Conservation (phyloP, 2,329 filamentous ascomycete species). For the Aspergillus piperis region DNA sequence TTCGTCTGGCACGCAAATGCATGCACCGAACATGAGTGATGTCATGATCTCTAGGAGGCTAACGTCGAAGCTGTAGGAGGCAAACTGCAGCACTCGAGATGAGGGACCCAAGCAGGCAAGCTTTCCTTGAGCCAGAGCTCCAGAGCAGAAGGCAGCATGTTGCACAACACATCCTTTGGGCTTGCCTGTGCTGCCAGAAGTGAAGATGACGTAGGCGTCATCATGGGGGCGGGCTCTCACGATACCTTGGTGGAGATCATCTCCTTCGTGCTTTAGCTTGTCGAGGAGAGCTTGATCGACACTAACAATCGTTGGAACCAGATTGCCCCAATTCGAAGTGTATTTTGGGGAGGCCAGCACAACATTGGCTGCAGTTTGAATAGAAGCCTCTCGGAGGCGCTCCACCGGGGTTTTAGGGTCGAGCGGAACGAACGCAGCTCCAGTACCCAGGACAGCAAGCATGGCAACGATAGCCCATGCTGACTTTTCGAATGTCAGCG, state of each 20-base stretch:
- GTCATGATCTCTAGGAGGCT: slow-evolving; percentile 53
- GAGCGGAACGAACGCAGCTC: slow-evolving; percentile 33
- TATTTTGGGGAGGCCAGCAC: slow-evolving; percentile 15
- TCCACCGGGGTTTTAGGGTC: slow-evolving; percentile 31
- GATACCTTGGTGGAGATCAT: neutral
- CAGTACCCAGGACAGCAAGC: slow-evolving; percentile 33
- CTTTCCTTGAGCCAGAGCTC: slow-evolving; percentile 9
- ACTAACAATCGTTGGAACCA: slow-evolving; percentile 53
- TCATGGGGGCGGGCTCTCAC: slow-evolving; percentile 8
- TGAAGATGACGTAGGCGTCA: slow-evolving; percentile 71
- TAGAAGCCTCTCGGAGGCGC: slow-evolving; percentile 24
- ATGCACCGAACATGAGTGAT: slow-evolving; percentile 55
- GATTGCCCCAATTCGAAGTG: slow-evolving; percentile 1
- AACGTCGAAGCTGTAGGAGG: slow-evolving; percentile 51
- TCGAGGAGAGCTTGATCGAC: slow-evolving; percentile 61
- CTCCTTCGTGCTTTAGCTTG: neutral
- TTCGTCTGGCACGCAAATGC: slow-evolving; percentile 55
- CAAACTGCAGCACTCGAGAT: slow-evolving; percentile 43
- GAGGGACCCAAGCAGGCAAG: slow-evolving; percentile 28
- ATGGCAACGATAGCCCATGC: slow-evolving; percentile 32
- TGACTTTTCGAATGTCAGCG: slow-evolving; percentile 33
- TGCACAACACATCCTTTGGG: slow-evolving; percentile 83
- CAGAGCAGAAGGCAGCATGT: slow-evolving; percentile 49
- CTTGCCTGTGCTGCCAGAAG: slow-evolving; percentile 78
- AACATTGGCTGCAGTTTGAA: slow-evolving; percentile 20